Evolutionary conservation across 1,284 basidiomycete species (phyloP), one percentile per base, ranked within the genome.

Genomic region (Malassezia caprae): DNA sequence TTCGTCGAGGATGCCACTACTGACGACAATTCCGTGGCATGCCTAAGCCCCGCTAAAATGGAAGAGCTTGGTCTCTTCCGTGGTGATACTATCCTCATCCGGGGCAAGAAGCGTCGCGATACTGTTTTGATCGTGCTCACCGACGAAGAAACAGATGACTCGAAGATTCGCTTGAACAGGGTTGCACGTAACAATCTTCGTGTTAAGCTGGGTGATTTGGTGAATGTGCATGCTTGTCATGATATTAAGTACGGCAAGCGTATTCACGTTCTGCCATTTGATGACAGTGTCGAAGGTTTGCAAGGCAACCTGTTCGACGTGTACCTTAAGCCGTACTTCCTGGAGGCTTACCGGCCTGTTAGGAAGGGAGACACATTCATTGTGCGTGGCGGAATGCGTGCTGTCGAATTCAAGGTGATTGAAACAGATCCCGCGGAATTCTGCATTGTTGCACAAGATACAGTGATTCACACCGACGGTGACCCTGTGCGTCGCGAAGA

Each of bases 171-270:
- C 69, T 82, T 99, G 79, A 99, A 99, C 84, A 96, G 69, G 80
- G 94, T 99, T 41, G 94, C 94, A 4, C 88, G 94, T 57, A 93
- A 96, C 79, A 98, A 99, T 78, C 79, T 98, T 48, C 88, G 94
- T 49, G 88, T 96, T 69, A 98, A 96, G 80, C 84, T 98, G 41
- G 93, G 88, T 46, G 94, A 99, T 76, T 81, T 96, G 42, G 87
- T 90, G 73, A 89, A 88, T 61, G 89, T 99, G 1, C 90, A 96
- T 73, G 84, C 90, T 63, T 96, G 91, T 76, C 83, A 87, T 65
- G 93, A 98, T 73, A 98, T 98, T 81, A 96, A 96, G 78, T 99
- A 99, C 76, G 94, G 94, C 68, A 98, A 98, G 77, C 86, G 93
- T 54, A 84, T 99, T 41, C 94, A 98, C 76, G 82, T 98, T 52